phyloP scores from a whole-genome alignment of 179 eudicot species.

The Carnegiea gigantea region DNA sequence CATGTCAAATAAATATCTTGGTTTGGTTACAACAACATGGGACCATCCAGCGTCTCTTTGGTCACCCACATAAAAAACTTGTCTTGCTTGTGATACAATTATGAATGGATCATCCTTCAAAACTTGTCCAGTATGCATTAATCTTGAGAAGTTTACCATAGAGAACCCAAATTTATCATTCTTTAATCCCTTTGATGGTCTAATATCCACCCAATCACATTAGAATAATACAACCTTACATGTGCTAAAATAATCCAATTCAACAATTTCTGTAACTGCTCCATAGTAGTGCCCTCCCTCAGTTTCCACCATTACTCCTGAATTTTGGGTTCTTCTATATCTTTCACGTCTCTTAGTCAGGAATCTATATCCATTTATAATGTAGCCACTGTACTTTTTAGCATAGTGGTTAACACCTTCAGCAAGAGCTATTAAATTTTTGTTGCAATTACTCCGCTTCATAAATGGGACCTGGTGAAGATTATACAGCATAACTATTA shows the following conservation, averaged over 20 bases:
- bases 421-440: neutral
- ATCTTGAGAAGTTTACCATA: neutral
- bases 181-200: neutral
- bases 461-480: neutral
- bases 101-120: no score
- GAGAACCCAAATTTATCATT: neutral
- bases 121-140: no score
- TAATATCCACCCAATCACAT: conserved; percentile 2
- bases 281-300: neutral
- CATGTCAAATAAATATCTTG: neutral
- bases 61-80: conserved; percentile 5
- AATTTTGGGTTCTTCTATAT: neutral
- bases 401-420: neutral
- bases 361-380: neutral
- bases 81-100: neutral
- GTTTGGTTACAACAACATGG: no score
- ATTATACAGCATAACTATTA: neutral
- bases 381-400: neutral
- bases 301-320: neutral
- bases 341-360: neutral
- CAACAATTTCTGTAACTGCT: neutral
- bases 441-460: neutral
- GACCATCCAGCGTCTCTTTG: neutral
- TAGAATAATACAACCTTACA: neutral
- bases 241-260: neutral